Percentiles rank a stretch among this genome's conserved stretches.
phyloP scores from a whole-genome alignment of 2,329 filamentous ascomycete species.

The Decorospora gaudefroyi region DNA sequence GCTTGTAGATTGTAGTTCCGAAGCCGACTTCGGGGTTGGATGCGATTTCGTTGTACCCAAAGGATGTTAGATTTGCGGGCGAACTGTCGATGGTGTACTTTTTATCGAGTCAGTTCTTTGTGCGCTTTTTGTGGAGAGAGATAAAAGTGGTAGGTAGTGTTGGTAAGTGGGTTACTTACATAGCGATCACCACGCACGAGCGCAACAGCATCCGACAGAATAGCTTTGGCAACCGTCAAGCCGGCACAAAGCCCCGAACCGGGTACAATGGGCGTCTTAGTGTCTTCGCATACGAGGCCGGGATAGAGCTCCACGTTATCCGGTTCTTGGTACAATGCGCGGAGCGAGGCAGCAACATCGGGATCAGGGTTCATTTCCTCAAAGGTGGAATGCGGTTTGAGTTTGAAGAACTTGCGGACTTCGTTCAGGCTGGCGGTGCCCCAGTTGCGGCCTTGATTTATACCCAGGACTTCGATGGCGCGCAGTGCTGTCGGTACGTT shows the following conservation, averaged over 20 bases:
- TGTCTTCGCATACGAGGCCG: conserved; percentile 71
- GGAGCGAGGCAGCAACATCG: conserved; percentile 48
- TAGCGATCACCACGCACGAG: conserved; percentile 61
- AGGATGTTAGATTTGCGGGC: conserved; percentile 68
- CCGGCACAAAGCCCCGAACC: conserved; percentile 74
- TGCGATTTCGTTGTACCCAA: conserved; percentile 71
- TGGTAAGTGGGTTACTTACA: too few relatives aligned
- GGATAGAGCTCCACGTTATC: conserved; percentile 67
- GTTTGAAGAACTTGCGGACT: conserved; percentile 75
- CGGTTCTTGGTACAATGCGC: conserved; percentile 58
- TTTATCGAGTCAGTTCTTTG: too few relatives aligned
- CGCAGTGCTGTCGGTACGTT: conserved; percentile 49
- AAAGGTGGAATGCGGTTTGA: conserved; percentile 73
- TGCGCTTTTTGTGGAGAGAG: too few relatives aligned
- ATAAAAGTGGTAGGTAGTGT: too few relatives aligned
- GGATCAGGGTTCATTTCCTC: conserved; percentile 72
- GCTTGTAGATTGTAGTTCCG: conserved; percentile 64
- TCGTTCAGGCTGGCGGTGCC: conserved; percentile 75
- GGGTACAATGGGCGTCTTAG: conserved; percentile 65
- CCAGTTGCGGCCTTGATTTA: conserved; percentile 73
- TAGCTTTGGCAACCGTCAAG: conserved; percentile 72
- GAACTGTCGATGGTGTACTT: conserved; percentile 65
- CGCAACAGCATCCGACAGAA: conserved; percentile 73
- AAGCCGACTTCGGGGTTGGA: conserved; percentile 68
- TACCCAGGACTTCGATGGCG: conserved; percentile 70